phyloP scores from a whole-genome alignment of 371 early-diverging fungal genomes.

The Apophysomyces elegans region DNA sequence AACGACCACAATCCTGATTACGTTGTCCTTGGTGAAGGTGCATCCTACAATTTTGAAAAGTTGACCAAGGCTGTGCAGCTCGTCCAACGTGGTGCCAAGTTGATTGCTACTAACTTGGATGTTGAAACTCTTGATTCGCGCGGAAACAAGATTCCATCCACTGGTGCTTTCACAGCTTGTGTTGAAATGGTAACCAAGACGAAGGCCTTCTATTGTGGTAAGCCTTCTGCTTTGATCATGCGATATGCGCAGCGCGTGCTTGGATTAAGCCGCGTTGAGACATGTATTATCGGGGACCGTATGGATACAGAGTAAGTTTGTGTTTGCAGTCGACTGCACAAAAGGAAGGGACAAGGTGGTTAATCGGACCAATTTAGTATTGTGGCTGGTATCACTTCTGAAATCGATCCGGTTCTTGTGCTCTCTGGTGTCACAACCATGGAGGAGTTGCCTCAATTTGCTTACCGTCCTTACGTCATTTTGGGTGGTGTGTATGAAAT shows the following conservation, averaged over 20 bases:
- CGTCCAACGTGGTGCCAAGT: slow-evolving; percentile 60
- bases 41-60: slow-evolving; percentile 65
- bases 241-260: slow-evolving; percentile 65
- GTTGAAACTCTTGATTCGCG: slow-evolving; percentile 60
- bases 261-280: slow-evolving; percentile 60
- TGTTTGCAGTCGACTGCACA: background rate
- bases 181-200: slow-evolving; percentile 67
- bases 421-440: slow-evolving; percentile 65
- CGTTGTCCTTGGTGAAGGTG: slow-evolving; percentile 70
- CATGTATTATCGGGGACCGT: slow-evolving; percentile 74
- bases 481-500: slow-evolving; percentile 67
- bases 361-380: slow-evolving; percentile 25
- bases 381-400: slow-evolving; percentile 60
- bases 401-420: slow-evolving; percentile 70
- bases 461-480: slow-evolving; percentile 66
- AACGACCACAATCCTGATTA: slow-evolving; percentile 67
- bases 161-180: slow-evolving; percentile 65
- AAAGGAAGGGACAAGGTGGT: background rate
- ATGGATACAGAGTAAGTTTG: slow-evolving; percentile 67
- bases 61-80: slow-evolving; percentile 66
- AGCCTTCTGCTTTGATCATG: slow-evolving; percentile 72
- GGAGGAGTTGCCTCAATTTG: slow-evolving; percentile 54
- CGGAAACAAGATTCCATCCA: slow-evolving; percentile 62
- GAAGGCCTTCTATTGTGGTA: slow-evolving; percentile 73
- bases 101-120: slow-evolving; percentile 73